Conservation (phyloP, 2,329 filamentous ascomycete species). For the Laburnicola sp. region DNA sequence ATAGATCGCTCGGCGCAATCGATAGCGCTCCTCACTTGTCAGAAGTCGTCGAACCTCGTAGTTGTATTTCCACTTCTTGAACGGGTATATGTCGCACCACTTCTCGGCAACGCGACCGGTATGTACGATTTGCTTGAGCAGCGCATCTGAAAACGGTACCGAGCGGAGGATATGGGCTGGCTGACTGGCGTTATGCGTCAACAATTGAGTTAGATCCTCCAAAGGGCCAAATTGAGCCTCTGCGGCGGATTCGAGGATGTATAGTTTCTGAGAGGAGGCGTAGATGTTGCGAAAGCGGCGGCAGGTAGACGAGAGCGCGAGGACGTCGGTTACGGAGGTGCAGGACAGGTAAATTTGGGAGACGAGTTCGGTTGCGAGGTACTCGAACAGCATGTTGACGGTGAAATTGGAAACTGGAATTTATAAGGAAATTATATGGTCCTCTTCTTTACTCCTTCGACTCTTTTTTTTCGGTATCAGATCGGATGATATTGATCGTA, state of each 20-base stretch:
- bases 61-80: conserved; percentile 65
- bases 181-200: conserved; percentile 64
- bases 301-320: conserved; percentile 59
- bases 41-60: conserved; percentile 60
- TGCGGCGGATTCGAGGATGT: conserved; percentile 57
- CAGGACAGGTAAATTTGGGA: conserved; percentile 60
- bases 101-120: conserved; percentile 59
- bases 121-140: conserved; percentile 59
- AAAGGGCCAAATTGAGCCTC: conserved; percentile 62
- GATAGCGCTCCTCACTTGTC: conserved; percentile 53
- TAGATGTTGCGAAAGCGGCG: conserved; percentile 59
- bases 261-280: conserved; percentile 56
- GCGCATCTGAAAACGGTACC: conserved; percentile 57
- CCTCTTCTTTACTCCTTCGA: conserved; percentile 5
- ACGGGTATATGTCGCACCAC: conserved; percentile 64
- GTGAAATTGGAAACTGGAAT: conserved; percentile 7
- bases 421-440: conserved; percentile 4
- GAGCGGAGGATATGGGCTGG: conserved; percentile 58
- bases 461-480: conserved; percentile 8
- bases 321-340: conserved; percentile 56
- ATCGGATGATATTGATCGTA: conserved; percentile 13
- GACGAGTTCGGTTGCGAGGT: conserved; percentile 61
- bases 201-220: conserved; percentile 60
- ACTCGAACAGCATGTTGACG: conserved; percentile 57
- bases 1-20: conserved; percentile 61